Base-by-base conservation (phyloP, 2,329 filamentous ascomycete species). In the Trichoderma sp. region DNA sequence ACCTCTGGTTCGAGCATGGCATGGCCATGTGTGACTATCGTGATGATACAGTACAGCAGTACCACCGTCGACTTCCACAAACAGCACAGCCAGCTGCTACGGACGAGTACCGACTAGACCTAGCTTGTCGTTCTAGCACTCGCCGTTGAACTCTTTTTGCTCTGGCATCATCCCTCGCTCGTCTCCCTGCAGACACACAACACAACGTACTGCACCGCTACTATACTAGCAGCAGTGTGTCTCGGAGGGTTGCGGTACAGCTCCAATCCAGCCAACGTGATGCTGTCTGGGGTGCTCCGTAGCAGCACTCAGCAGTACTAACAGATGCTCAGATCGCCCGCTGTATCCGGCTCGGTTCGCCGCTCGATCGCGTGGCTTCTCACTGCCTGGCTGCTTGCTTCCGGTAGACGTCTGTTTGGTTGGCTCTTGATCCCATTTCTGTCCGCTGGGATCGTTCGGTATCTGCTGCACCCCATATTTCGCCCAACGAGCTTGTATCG, bases 281-380 rank as follows among this genome's bases (percentile, higher is more conserved):
- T 32, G 43, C 37, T 30, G 58, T 32, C 21, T n/a, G 39, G 7
- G 18, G 39, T 43, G 39, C 16, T 43, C 39, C 18, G 16, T 43
- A 16, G 55, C 18, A 21, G 55, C 32, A 56, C 51, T 28, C 49
- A 37, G 30, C 28, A 54, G 49, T 32, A 37, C 32, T 32, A 32
- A 66, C 18, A 58, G 10, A 18, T 21, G 46, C 63, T 39, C 37
- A 51, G 54, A 56, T 59, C 54, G 28, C 63, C 63, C 63, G 54
- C 54, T 66, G 63, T 59, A 34, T 66, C 63, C 63, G 63, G 63
- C 63, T 59, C 63, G 54, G 63, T 66, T 66, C 54, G 63, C 63
- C 34, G 63, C 63, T 66, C 28, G 26, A 58, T 58, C 63, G 58
- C 55, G 39, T 56, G 63, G 63, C 63, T 59, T 39, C 21, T 66